Evolutionary conservation across 768 basidiomycete genomes (phyloP).

Genomic region (Holtermannia corniformis): DNA sequence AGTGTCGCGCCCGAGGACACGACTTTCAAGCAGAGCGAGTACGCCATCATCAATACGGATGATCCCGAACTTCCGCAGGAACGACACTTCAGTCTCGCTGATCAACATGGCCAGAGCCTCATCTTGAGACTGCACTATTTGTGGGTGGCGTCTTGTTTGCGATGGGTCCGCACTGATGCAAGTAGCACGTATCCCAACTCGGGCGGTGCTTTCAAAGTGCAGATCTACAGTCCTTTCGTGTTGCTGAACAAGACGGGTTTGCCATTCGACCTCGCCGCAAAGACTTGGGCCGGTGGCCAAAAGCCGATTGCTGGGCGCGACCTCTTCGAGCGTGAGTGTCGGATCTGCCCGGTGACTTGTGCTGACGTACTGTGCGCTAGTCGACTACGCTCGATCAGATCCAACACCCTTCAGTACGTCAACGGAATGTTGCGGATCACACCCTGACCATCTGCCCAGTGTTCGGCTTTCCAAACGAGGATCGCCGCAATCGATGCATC

Average conservation of each 20-base stretch:
- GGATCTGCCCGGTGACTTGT: conserved; percentile 5
- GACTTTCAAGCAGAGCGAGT: conserved; percentile 87
- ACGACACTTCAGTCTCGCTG: conserved; percentile 63
- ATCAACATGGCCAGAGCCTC: conserved; percentile 64
- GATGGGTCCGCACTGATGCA: conserved; percentile 45
- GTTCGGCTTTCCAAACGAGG: conserved; percentile 65
- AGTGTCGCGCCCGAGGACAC: conserved; percentile 84
- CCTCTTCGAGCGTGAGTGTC: conserved; percentile 50
- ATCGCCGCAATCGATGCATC: conserved; percentile 71
- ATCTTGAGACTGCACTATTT: conserved; percentile 79
- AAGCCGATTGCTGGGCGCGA: conserved; percentile 77
- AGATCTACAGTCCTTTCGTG: conserved; percentile 83
- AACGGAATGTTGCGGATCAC: neutral
- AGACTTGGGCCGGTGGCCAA: conserved; percentile 49
- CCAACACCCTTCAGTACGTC: conserved; percentile 72
- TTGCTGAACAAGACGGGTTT: conserved; percentile 86
- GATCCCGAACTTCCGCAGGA: conserved; percentile 78
- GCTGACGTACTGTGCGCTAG: conserved; percentile 48
- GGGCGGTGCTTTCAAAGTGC: conserved; percentile 91
- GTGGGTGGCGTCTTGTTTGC: conserved; percentile 46
- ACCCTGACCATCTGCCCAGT: conserved; percentile 48
- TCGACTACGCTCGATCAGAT: conserved; percentile 39
- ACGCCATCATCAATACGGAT: conserved; percentile 93
- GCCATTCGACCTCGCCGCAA: conserved; percentile 63
- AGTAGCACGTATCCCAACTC: conserved; percentile 59